Evolutionary conservation across 1,284 basidiomycete genomes (phyloP).

Genomic region (Naganishia cerealis): DNA sequence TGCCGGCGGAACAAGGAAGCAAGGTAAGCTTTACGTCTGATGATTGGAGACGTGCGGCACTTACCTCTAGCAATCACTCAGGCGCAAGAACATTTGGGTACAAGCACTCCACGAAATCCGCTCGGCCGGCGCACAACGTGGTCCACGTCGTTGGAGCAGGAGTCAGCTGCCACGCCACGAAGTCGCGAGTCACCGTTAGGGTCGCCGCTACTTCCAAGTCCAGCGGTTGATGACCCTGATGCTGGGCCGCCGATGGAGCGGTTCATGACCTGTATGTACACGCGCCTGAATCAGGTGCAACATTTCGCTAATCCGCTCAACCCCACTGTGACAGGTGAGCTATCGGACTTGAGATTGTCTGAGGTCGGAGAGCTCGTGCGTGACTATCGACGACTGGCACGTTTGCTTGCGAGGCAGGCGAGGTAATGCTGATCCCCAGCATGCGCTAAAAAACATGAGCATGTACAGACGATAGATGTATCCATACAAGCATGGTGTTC

Average conservation of each 20-base stretch:
- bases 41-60: background rate
- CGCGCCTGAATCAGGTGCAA: background rate
- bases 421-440: background rate
- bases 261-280: slow-evolving; percentile 50
- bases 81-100: background rate
- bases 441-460: no score
- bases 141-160: slow-evolving; percentile 25
- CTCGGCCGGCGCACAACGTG: slow-evolving; percentile 19
- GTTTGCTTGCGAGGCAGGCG: slow-evolving; percentile 36
- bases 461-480: no score
- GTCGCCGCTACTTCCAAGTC: slow-evolving; percentile 33
- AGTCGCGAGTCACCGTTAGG: slow-evolving; percentile 30
- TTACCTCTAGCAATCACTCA: background rate
- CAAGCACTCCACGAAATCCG: slow-evolving; percentile 14
- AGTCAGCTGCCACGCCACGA: slow-evolving; percentile 14
- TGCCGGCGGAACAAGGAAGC: background rate
- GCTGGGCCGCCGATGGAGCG: slow-evolving; percentile 43
- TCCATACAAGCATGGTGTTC: no score
- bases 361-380: slow-evolving; percentile 71
- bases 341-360: slow-evolving; percentile 69
- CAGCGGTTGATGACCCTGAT: slow-evolving; percentile 12
- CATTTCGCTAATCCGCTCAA: background rate
- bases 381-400: slow-evolving; percentile 64
- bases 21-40: background rate
- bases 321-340: slow-evolving; percentile 54